These are phyloP conservation scores for Nakazawaea molendinolei DNA, from an alignment of 805 yeast species.

Conservation along the genomic window DNA sequence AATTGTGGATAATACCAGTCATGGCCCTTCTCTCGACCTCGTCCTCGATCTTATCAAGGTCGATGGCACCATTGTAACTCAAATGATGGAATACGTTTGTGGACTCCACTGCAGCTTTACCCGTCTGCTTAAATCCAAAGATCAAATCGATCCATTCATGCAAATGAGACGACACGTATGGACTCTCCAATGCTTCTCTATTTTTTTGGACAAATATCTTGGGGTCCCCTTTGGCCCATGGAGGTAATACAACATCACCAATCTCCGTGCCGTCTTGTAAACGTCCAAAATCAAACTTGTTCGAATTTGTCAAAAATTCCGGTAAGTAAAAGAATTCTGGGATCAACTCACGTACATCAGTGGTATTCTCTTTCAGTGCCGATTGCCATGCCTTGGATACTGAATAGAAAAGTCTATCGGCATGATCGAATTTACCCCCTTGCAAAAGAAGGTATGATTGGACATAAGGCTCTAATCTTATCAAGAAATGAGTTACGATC, in stretches of 20 bases:
- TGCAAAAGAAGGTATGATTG: constrained; percentile 73
- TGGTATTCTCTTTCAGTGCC: constrained; percentile 70
- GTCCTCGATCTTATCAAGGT: constrained; percentile 67
- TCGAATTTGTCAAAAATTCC: constrained; percentile 64
- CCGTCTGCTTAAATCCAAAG: constrained; percentile 77
- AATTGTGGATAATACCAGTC: constrained; percentile 82
- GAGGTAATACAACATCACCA: constrained; percentile 64
- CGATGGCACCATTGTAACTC: constrained; percentile 79
- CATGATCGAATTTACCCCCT: constrained; percentile 86
- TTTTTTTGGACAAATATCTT: constrained; percentile 65
- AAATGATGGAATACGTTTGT: constrained; percentile 78
- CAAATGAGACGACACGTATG: constrained; percentile 67
- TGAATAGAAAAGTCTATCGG: constrained; percentile 74
- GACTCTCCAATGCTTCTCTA: constrained; percentile 78
- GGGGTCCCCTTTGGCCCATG: constrained; percentile 81
- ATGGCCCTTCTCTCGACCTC: constrained; percentile 69
- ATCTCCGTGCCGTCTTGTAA: constrained; percentile 54
- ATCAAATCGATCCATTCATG: constrained; percentile 83
- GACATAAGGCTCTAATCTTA: constrained; percentile 74
- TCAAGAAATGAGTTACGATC: constrained; percentile 80
- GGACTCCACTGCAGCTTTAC: constrained; percentile 57
- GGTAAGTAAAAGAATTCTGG: constrained; percentile 86
- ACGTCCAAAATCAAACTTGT: constrained; percentile 62
- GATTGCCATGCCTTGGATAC: constrained; percentile 76
- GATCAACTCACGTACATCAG: constrained; percentile 81